Conservation (phyloP, 768 basidiomycete species). For the Suillus spraguei region DNA sequence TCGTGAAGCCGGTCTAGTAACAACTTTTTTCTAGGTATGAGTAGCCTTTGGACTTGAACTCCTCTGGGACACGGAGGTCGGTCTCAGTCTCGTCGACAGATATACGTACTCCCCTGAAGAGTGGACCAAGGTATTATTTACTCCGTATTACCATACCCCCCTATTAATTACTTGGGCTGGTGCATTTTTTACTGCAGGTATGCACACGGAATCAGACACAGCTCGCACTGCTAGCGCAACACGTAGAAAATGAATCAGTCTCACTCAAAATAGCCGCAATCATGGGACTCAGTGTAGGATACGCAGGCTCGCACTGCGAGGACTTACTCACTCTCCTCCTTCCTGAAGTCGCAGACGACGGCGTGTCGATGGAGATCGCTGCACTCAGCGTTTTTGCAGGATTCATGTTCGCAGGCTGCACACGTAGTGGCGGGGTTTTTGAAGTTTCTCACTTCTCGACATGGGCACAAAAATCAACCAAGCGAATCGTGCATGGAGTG, state of each 20-base stretch:
- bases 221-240: slow-evolving; percentile 91
- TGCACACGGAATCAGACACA: slow-evolving; percentile 91
- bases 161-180: slow-evolving; percentile 60
- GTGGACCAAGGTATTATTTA: slow-evolving; percentile 87
- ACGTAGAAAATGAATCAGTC: slow-evolving; percentile 84
- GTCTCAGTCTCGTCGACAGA: slow-evolving; percentile 93
- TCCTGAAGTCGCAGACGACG: no score
- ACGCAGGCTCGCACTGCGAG: slow-evolving; percentile 92
- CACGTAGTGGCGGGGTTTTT: no score
- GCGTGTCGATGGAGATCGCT: no score
- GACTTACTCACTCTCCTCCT: slow-evolving; percentile 80
- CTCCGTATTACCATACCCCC: no score
- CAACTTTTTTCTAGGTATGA: slow-evolving; percentile 65
- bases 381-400: no score
- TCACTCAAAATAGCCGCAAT: slow-evolving; percentile 87
- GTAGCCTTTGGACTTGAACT: slow-evolving; percentile 91
- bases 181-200: slow-evolving; percentile 85
- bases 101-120: slow-evolving; percentile 97
- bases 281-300: slow-evolving; percentile 91
- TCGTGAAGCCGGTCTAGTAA: background rate
- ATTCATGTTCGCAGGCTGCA: no score
- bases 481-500: no score
- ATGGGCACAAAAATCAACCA: no score
- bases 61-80: slow-evolving; percentile 95
- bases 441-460: no score